Base-by-base conservation (phyloP, 164 flowering plant genomes). In the Dillenia turbinata region DNA sequence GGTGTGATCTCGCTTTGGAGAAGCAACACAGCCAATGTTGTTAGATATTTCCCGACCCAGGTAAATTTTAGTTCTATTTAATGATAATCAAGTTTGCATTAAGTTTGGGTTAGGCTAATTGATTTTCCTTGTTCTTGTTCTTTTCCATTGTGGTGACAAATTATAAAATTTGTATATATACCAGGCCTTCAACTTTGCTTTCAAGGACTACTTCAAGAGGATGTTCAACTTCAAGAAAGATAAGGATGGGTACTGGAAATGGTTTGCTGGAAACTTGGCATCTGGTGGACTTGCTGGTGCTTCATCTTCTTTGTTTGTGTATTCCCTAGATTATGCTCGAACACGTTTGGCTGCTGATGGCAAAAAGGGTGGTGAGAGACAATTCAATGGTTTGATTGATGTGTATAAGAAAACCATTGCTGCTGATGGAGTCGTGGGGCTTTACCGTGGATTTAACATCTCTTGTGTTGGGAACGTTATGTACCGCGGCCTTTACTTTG, bases 31-130 rank as follows among this genome's bases (percentile, higher is more conserved):
- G 81, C 75, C 9, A 83, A 81, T 73, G 85, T 81, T 47, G 77
- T 83, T 66, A 74, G 87, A 75, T 83, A 83, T 68, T 80, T 83
- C 59, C 87, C 87, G 33, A 83, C 87, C 56, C 87, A 83, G 87
- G 87, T 81, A 9, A 44, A 59, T 55, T 47, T 44, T 15, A 4
- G 40, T 8, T 52, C 9, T 16, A 12, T 16, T 9, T 26, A 52
- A 6, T 16, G 33, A 15, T 9, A 9, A 9, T 52, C 55, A 52
- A 6, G 22, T 19, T 15, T 17, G 24, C 9, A 49, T 22, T 4
- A 13, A 49, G 13, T 10, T 51, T 14, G 13, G 10, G 49, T n/a
- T 14, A 14, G 55, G 8, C 16, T 26, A 12, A 9, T 16, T 2
- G 15, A 17, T 44, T 65, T 17, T 51, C 2, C 33, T 33, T 1